phyloP scores from a whole-genome alignment of 768 basidiomycete genomes.

The Termitomyces sp. region DNA sequence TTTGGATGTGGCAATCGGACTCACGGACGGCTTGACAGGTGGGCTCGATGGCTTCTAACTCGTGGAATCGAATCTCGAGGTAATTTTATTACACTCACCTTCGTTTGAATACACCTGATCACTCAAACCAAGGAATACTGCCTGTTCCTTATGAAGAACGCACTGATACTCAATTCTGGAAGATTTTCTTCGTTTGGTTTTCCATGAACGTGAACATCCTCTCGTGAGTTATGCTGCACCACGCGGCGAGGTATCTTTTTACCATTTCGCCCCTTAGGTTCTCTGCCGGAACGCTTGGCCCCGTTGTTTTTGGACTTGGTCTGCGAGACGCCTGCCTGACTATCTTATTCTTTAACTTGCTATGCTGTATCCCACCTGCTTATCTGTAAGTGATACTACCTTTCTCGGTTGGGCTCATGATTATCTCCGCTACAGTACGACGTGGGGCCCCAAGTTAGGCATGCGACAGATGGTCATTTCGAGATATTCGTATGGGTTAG shows the following conservation, averaged over 20 bases:
- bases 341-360: conserved; percentile 63
- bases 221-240: conserved; percentile 25
- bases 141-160: conserved; percentile 54
- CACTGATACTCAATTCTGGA: conserved; percentile 54
- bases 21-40: background rate
- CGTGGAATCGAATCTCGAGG: conserved; percentile 30
- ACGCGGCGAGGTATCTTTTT: background rate
- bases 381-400: conserved; percentile 40
- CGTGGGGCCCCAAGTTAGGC: conserved; percentile 81
- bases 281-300: conserved; percentile 64
- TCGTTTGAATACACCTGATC: background rate
- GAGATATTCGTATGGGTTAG: conserved; percentile 31
- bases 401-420: background rate
- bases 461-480: conserved; percentile 84
- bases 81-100: background rate
- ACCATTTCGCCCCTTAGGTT: conserved; percentile 31
- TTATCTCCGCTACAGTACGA: conserved; percentile 26
- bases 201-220: conserved; percentile 69
- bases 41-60: conserved; percentile 15
- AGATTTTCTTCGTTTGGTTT: conserved; percentile 77
- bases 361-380: conserved; percentile 53
- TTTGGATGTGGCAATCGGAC: background rate
- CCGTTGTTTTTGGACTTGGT: conserved; percentile 50
- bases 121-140: conserved; percentile 34
- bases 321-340: conserved; percentile 58